Conservation (phyloP, 2,329 filamentous ascomycete genomes). For the Sclerotinia spermophila region DNA sequence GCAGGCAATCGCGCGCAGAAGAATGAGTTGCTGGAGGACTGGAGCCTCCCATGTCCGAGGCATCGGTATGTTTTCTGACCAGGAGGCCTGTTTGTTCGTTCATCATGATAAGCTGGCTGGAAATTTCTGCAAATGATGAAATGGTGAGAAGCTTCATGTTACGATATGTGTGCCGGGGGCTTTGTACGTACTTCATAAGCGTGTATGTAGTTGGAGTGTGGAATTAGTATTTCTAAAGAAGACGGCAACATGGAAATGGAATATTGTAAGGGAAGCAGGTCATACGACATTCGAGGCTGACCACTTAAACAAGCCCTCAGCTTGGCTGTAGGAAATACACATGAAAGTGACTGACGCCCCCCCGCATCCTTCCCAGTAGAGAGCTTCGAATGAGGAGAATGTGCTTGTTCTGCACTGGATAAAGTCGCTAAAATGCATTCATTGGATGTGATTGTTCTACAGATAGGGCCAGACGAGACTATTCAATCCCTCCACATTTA, state of each 20-base stretch:
- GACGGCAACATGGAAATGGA: not conserved
- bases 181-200: not conserved
- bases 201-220: not conserved
- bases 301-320: not conserved
- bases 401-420: constrained; percentile 10
- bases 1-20: not conserved
- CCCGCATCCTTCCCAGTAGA: constrained; percentile 4
- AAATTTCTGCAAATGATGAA: not conserved
- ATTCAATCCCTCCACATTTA: not conserved
- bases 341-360: constrained; percentile 7
- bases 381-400: not conserved
- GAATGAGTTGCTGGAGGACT: not conserved
- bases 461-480: constrained; percentile 6
- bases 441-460: not conserved
- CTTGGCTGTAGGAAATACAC: not conserved
- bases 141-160: not conserved
- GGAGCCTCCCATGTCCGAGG: constrained; percentile 22
- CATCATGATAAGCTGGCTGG: not conserved
- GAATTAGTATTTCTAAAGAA: not conserved
- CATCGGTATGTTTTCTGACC: constrained; percentile 20
- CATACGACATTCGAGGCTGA: constrained; percentile 15
- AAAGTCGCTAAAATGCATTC: not conserved
- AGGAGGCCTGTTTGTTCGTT: constrained; percentile 16
- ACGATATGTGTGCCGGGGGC: not conserved
- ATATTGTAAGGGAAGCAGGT: not conserved